Conservation (phyloP, 2,329 filamentous ascomycete species). For the Knoxdaviesia proteae region DNA sequence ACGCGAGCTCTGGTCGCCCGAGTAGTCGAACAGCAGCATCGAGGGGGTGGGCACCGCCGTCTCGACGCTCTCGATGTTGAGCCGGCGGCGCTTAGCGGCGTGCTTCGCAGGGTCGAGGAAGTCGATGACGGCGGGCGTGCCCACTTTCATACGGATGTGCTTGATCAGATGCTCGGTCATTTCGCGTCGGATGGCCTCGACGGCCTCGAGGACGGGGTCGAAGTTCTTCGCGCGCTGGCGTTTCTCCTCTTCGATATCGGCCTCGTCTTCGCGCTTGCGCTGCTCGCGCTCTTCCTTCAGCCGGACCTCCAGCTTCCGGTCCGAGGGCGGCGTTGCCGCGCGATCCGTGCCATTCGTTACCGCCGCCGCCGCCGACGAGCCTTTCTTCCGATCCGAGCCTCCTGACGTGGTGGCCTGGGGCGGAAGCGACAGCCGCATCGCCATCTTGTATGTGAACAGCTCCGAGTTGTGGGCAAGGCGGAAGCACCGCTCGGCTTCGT, state of each 20-base stretch:
- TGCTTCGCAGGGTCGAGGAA: constrained; percentile 71
- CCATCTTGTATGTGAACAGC: constrained; percentile 81
- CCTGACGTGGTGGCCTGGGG: constrained; percentile 5
- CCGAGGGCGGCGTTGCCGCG: constrained; percentile 3
- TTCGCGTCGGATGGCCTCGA: constrained; percentile 59
- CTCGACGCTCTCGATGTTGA: constrained; percentile 54
- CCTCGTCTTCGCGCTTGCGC: constrained; percentile 49
- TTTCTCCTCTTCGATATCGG: constrained; percentile 79
- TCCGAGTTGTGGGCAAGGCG: constrained; percentile 57
- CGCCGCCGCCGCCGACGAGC: neutral
- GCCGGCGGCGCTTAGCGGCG: constrained; percentile 52
- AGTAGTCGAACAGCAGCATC: constrained; percentile 10
- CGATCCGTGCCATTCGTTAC: neutral
- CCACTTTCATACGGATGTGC: constrained; percentile 75
- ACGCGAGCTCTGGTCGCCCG: constrained; percentile 37
- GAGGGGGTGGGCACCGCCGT: constrained; percentile 26
- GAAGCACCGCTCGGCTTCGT: constrained; percentile 66
- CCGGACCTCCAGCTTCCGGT: constrained; percentile 18
- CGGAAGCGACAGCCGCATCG: constrained; percentile 51
- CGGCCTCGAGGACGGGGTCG: constrained; percentile 72
- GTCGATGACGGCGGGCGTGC: constrained; percentile 58
- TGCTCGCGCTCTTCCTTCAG: constrained; percentile 46
- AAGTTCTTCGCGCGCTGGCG: constrained; percentile 68
- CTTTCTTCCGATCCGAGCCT: neutral
- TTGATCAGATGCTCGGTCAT: constrained; percentile 71